phyloP scores from a whole-genome alignment of 495 filamentous ascomycete genomes.

The Darksidea phi region DNA sequence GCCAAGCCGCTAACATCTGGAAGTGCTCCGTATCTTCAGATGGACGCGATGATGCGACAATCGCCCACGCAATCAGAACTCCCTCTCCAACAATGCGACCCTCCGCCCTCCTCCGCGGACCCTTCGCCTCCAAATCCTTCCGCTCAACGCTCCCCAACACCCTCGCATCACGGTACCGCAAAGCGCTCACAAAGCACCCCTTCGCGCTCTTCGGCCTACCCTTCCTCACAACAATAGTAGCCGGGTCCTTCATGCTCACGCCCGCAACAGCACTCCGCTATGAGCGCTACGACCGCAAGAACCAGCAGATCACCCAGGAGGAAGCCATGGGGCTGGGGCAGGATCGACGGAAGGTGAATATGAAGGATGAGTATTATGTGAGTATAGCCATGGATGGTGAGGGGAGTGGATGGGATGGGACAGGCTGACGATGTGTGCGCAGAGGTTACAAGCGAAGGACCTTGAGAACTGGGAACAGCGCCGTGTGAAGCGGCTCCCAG shows the following conservation, averaged over 20 bases:
- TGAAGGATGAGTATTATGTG: slow-evolving; percentile 93
- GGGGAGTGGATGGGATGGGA: not conserved
- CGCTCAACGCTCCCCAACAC: slow-evolving; percentile 51
- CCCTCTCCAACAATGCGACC: not conserved
- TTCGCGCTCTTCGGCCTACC: slow-evolving; percentile 96
- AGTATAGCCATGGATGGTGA: slow-evolving; percentile 41
- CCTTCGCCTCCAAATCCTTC: slow-evolving; percentile 67
- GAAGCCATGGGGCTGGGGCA: slow-evolving; percentile 80
- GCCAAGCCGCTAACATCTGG: slow-evolving; percentile 26
- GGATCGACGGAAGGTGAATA: slow-evolving; percentile 67
- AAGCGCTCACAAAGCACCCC: slow-evolving; percentile 65
- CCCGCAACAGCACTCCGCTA: slow-evolving; percentile 91
- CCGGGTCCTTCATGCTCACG: slow-evolving; percentile 88
- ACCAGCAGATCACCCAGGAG: slow-evolving; percentile 74
- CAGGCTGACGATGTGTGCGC: slow-evolving; percentile 14
- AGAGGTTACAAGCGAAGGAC: slow-evolving; percentile 89
- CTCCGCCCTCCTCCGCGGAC: slow-evolving; percentile 57
- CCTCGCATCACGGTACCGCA: slow-evolving; percentile 75
- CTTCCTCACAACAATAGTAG: slow-evolving; percentile 89
- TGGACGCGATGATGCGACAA: too few species aligned
- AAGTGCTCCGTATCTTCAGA: not conserved
- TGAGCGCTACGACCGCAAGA: slow-evolving; percentile 85
- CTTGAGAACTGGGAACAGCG: slow-evolving; percentile 96
- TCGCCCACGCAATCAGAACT: not conserved
- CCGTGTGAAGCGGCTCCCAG: slow-evolving; percentile 79